phyloP scores from a whole-genome alignment of 2,329 filamentous ascomycete species.

The Nemania diffusa region DNA sequence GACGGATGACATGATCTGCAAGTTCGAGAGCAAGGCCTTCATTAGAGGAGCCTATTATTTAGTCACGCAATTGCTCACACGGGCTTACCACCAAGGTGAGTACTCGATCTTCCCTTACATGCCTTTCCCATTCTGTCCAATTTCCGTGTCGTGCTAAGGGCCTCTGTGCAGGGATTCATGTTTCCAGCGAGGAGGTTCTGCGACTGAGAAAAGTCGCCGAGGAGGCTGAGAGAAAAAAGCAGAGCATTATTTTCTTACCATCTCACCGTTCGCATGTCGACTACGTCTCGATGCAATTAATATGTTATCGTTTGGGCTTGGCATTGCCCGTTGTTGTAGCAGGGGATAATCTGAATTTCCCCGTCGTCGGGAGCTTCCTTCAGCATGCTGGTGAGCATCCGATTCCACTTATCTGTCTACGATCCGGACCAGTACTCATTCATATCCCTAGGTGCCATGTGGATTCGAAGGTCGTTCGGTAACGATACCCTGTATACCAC shows the following conservation, averaged over 20 bases:
- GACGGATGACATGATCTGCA: slow-evolving; percentile 98
- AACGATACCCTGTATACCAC: slow-evolving; percentile 91
- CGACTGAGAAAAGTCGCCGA: slow-evolving; percentile 84
- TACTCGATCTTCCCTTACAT: neutral
- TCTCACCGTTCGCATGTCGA: slow-evolving; percentile 96
- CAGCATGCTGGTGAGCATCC: slow-evolving; percentile 80
- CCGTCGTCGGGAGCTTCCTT: slow-evolving; percentile 86
- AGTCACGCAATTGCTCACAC: slow-evolving; percentile 84
- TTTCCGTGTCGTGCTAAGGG: slow-evolving; percentile 2
- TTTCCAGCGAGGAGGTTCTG: slow-evolving; percentile 92
- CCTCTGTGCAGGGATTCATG: slow-evolving; percentile 73
- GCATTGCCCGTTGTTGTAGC: slow-evolving; percentile 91
- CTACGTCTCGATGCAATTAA: slow-evolving; percentile 93
- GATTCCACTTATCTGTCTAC: neutral
- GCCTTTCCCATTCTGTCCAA: neutral
- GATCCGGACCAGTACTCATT: slow-evolving; percentile 19
- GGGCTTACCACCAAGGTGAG: slow-evolving; percentile 87
- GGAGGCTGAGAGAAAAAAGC: slow-evolving; percentile 84
- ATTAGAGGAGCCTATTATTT: slow-evolving; percentile 94
- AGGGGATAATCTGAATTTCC: slow-evolving; percentile 96
- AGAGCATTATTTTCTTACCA: slow-evolving; percentile 94
- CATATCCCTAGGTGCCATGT: slow-evolving; percentile 74
- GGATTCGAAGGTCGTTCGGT: slow-evolving; percentile 91
- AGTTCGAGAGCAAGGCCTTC: slow-evolving; percentile 94
- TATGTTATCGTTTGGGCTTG: slow-evolving; percentile 92